Evolutionary conservation across 2,329 filamentous ascomycete genomes (phyloP), one percentile per base, ranked within the genome.

Genomic region (Aspergillus fijiensis): DNA sequence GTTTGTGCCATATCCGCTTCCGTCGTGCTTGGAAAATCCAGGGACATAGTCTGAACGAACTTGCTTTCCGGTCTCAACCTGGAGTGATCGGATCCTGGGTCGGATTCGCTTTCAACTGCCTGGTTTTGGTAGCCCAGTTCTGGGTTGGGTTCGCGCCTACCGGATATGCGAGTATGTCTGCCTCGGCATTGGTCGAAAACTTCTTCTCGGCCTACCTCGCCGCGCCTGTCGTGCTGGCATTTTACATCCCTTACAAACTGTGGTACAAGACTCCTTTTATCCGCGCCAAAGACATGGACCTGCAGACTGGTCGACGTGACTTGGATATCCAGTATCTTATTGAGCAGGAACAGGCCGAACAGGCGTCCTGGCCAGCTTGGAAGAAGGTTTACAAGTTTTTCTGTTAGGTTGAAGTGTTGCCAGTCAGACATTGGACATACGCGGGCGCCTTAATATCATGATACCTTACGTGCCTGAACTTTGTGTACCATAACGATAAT

Each of bases 1-100:
- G 92, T 75, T 79, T 96, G n/a, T 86, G 89, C 25, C 93, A 97
- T 76, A 96, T 97, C 71, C 91, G 92, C 58, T 97, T 97, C 84
- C 91, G 93, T 64, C 79, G 79, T 27, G 91, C 88, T n/a, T 96
- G 92, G 91, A 82, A 80, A 49, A 71, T 78, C 12, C 85, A 88
- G 62, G 90, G 89, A 49, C 89, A 88, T 72, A 82, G 80, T n/a
- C 79, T 93, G 39, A 81, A 87, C 58, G 90, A 96, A 68, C 83
- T 98, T 5, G 89, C 93, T 6, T 97, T 95, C 80, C 81, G 79
- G 39, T 91, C 90, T 0, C 91, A 96, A 72, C 85, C 90, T 4
- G 94, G 94, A 61, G 79, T 95, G 9, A 67, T 84, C 10, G 94
- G 93, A 10, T 96, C 91, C 2, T 97, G 88, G 82, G 62, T 95